Evolutionary conservation across 2,329 filamentous ascomycete species (phyloP).

Genomic region (Ceratocystis cacaofunesta): DNA sequence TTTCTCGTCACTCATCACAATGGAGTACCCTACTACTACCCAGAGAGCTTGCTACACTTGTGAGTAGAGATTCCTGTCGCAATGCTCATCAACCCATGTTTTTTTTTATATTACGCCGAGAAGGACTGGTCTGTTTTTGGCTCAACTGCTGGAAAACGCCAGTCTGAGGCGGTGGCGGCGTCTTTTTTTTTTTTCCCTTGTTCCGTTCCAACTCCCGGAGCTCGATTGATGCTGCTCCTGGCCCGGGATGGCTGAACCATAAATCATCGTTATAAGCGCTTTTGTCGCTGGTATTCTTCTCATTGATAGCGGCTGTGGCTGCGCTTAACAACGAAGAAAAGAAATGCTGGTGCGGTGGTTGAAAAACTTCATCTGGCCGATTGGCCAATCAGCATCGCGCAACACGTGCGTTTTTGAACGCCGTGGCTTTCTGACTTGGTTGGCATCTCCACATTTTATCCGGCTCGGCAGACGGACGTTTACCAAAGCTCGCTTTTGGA

Average conservation of each 20-base stretch:
- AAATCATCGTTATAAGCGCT: not conserved
- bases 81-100: constrained; percentile 8
- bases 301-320: not conserved
- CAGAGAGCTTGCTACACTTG: constrained; percentile 39
- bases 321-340: not conserved
- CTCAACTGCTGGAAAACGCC: not conserved
- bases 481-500: too few species aligned
- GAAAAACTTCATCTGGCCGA: constrained; percentile 3
- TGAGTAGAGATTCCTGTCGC: constrained; percentile 25
- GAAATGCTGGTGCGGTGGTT: not conserved
- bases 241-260: not conserved
- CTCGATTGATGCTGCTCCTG: not conserved
- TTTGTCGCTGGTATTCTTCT: not conserved
- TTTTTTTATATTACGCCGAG: not conserved
- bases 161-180: not conserved
- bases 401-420: not conserved
- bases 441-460: not conserved
- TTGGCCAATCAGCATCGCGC: not conserved
- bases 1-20: constrained; percentile 22
- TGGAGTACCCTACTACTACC: constrained; percentile 28
- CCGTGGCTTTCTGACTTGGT: not conserved
- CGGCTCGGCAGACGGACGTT: not conserved
- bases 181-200: not conserved
- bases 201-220: not conserved
- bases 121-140: not conserved